phyloP scores from a whole-genome alignment of 352 stramenopile genomes.

The Hyaloperonospora arabidopsidis region DNA sequence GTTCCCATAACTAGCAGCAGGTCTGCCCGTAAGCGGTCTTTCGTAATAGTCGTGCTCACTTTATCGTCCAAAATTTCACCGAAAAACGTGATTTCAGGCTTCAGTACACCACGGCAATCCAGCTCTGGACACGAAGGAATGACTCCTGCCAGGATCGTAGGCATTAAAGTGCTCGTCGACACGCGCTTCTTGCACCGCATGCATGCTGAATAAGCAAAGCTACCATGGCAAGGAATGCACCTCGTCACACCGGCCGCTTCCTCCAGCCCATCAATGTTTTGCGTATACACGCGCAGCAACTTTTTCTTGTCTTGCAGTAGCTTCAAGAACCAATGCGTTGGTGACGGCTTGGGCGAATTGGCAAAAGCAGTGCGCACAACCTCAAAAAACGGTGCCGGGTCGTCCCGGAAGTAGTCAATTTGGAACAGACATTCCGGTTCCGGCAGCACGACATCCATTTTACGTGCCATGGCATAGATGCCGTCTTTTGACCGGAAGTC shows the following conservation, averaged over 20 bases:
- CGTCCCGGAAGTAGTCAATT: slow-evolving; percentile 93
- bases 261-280: slow-evolving; percentile 98
- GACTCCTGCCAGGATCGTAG: slow-evolving; percentile 68
- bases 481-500: slow-evolving; percentile 94
- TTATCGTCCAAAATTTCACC: slow-evolving; percentile 87
- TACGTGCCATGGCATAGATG: slow-evolving; percentile 76
- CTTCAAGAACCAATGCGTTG: slow-evolving; percentile 93
- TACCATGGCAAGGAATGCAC: slow-evolving; percentile 93
- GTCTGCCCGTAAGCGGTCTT: slow-evolving; percentile 80
- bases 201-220: slow-evolving; percentile 85
- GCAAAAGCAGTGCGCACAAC: slow-evolving; percentile 85
- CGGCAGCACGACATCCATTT: slow-evolving; percentile 85
- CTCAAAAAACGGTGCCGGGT: slow-evolving; percentile 95
- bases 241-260: slow-evolving; percentile 83
- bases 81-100: slow-evolving; percentile 98
- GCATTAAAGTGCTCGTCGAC: slow-evolving; percentile 42
- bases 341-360: slow-evolving; percentile 73
- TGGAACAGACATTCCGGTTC: slow-evolving; percentile 97
- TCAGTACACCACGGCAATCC: slow-evolving; percentile 90
- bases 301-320: slow-evolving; percentile 87
- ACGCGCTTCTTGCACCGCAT: slow-evolving; percentile 78
- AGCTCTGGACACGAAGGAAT: slow-evolving; percentile 55
- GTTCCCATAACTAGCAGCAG: slow-evolving; percentile 97
- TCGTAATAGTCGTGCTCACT: slow-evolving; percentile 78
- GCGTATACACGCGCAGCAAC: slow-evolving; percentile 91